Evolutionary conservation across 345 rosid species (phyloP).

Genomic region (Gossypioides kirkii): DNA sequence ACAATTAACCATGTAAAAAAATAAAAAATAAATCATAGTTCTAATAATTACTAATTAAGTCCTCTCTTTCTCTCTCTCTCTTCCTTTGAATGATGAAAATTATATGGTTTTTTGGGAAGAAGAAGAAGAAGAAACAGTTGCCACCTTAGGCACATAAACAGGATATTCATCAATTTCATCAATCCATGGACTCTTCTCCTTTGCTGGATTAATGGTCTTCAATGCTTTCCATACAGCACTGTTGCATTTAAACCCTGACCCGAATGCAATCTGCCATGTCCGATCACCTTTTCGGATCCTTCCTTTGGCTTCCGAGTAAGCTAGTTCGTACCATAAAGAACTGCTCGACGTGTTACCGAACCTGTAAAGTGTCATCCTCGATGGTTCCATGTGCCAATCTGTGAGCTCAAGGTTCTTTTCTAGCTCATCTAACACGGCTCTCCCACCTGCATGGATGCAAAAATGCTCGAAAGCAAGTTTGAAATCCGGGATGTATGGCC

Average conservation of each 20-base stretch:
- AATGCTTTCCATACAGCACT: constrained; percentile 14
- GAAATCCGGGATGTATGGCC: constrained; percentile 12
- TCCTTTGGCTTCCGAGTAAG: constrained; percentile 18
- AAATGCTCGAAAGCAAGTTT: constrained; percentile 12
- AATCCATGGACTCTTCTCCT: constrained; percentile 10
- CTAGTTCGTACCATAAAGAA: constrained; percentile 19
- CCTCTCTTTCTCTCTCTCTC: not conserved
- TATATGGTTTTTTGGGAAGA: not conserved
- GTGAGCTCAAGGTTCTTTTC: constrained; percentile 6
- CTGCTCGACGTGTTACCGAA: constrained; percentile 21
- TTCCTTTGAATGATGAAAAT: not conserved
- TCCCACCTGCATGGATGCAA: constrained; percentile 13
- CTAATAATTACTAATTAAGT: not conserved
- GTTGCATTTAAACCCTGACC: constrained; percentile 21
- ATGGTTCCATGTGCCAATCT: constrained; percentile 14
- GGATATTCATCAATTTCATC: constrained; percentile 7
- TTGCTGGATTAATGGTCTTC: not conserved
- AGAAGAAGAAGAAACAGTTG: not conserved
- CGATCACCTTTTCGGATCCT: constrained; percentile 10
- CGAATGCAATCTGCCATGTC: constrained; percentile 18
- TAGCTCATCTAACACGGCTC: constrained; percentile 10
- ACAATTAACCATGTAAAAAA: not conserved
- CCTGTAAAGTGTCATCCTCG: constrained; percentile 20
- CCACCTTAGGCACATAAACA: constrained; percentile 7
- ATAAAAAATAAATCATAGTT: constrained; percentile 2